These are phyloP conservation scores for Lindgomyces ingoldianus DNA, from an alignment of 495 filamentous ascomycete species.

Conservation along the genomic window DNA sequence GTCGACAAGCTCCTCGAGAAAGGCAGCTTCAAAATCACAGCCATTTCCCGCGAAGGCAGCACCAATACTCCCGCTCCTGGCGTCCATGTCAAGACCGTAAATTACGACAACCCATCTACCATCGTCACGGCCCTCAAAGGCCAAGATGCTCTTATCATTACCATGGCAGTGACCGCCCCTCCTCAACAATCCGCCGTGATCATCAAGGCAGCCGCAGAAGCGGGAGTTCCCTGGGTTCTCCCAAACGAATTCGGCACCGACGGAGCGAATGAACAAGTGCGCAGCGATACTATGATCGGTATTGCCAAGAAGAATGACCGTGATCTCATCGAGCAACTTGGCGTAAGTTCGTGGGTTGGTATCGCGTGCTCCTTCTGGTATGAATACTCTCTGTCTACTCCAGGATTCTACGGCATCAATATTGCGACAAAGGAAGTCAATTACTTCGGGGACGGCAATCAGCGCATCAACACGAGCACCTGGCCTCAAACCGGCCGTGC, in stretches of 20 bases:
- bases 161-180: slow-evolving; percentile 49
- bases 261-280: slow-evolving; percentile 41
- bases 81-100: slow-evolving; percentile 47
- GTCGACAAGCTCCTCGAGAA: slow-evolving; percentile 52
- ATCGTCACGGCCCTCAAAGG: slow-evolving; percentile 51
- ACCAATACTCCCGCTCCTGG: slow-evolving; percentile 45
- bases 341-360: slow-evolving; percentile 53
- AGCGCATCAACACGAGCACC: slow-evolving; percentile 44
- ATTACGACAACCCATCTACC: slow-evolving; percentile 49
- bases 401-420: slow-evolving; percentile 34
- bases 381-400: slow-evolving; percentile 39
- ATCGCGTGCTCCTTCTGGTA: slow-evolving; percentile 54
- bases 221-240: slow-evolving; percentile 61
- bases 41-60: slow-evolving; percentile 54
- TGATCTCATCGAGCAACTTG: slow-evolving; percentile 49
- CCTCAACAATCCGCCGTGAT: slow-evolving; percentile 51
- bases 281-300: slow-evolving; percentile 44
- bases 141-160: slow-evolving; percentile 64
- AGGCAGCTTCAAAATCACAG: slow-evolving; percentile 58
- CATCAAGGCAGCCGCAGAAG: slow-evolving; percentile 60
- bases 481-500: slow-evolving; percentile 49
- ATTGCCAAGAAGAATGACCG: slow-evolving; percentile 14
- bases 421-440: slow-evolving; percentile 19
- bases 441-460: slow-evolving; percentile 34
- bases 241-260: slow-evolving; percentile 61